A percentile compares a stretch with the other conserved stretches of the same genome.
Conservation (phyloP, 2,329 filamentous ascomycete genomes). For the Epichloe amarillans region DNA sequence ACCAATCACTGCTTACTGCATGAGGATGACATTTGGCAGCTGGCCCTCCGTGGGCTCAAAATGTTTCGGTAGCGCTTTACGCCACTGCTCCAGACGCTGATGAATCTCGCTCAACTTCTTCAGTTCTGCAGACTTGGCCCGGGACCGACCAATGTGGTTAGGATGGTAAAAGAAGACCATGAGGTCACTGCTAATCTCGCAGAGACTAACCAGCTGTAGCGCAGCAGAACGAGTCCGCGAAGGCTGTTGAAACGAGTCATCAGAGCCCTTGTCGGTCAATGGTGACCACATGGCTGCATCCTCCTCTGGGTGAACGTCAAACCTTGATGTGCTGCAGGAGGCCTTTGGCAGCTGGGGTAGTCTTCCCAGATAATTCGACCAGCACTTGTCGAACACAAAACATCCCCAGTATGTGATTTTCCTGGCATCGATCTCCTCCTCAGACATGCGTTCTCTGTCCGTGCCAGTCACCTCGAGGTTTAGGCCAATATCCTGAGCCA, state of each 20-base stretch:
- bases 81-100: slow-evolving; percentile 80
- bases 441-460: slow-evolving; percentile 48
- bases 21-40: slow-evolving; percentile 63
- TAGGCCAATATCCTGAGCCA: slow-evolving; percentile 88
- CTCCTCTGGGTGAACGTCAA: slow-evolving; percentile 81
- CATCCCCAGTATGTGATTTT: slow-evolving; percentile 95
- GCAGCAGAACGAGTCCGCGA: slow-evolving; percentile 72
- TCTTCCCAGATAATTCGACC: slow-evolving; percentile 92
- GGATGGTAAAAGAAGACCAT: slow-evolving; percentile 81
- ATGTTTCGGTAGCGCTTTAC: slow-evolving; percentile 68
- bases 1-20: slow-evolving; percentile 55
- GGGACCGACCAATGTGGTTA: slow-evolving; percentile 44
- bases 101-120: slow-evolving; percentile 91
- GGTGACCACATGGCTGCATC: slow-evolving; percentile 79
- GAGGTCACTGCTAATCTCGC: slow-evolving; percentile 87
- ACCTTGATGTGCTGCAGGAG: slow-evolving; percentile 73
- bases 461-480: slow-evolving; percentile 69
- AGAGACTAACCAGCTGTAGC: slow-evolving; percentile 68
- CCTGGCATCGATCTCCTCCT: slow-evolving; percentile 78
- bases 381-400: slow-evolving; percentile 97
- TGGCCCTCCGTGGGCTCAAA: slow-evolving; percentile 83
- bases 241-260: slow-evolving; percentile 60
- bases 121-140: slow-evolving; percentile 69
- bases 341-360: slow-evolving; percentile 73
- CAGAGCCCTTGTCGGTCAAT: slow-evolving; percentile 73